Percentiles rank a stretch among this genome's conserved stretches.
These are phyloP conservation scores for Alisma plantagoaquatica DNA, from an alignment of 106 monocot genomes.

Conservation along the genomic window DNA sequence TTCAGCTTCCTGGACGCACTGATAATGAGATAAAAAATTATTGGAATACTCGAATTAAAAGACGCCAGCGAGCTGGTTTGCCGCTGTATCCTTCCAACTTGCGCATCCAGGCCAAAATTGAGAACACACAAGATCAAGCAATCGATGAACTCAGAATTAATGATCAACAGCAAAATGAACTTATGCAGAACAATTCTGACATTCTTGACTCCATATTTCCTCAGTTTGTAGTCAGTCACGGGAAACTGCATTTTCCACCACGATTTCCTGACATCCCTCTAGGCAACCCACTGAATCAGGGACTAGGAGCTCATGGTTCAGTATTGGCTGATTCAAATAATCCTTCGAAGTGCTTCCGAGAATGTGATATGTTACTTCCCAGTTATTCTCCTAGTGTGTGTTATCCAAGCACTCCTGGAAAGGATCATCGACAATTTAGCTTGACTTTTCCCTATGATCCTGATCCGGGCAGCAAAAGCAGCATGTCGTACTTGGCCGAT, in stretches of 20 bases:
- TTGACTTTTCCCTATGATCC: conserved; percentile 27
- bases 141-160: not conserved
- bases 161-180: conserved; percentile 4
- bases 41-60: conserved; percentile 26
- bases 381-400: conserved; percentile 3
- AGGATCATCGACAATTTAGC: conserved; percentile 14
- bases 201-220: not conserved
- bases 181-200: not conserved
- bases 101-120: not conserved
- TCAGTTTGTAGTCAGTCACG: not conserved
- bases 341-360: not conserved
- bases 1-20: conserved; percentile 24
- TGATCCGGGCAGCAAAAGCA: conserved; percentile 17
- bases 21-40: conserved; percentile 32
- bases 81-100: conserved; percentile 17
- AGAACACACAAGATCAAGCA: not conserved
- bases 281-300: conserved; percentile 1
- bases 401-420: conserved; percentile 8
- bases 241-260: not conserved
- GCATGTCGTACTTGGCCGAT: conserved; percentile 12
- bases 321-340: not conserved
- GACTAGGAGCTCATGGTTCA: not conserved
- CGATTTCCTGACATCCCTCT: not conserved
- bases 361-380: conserved; percentile 8
- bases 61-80: conserved; percentile 7